Evolutionary conservation across 2,329 filamentous ascomycete genomes (phyloP).

Genomic region (Sporothrix inflata): DNA sequence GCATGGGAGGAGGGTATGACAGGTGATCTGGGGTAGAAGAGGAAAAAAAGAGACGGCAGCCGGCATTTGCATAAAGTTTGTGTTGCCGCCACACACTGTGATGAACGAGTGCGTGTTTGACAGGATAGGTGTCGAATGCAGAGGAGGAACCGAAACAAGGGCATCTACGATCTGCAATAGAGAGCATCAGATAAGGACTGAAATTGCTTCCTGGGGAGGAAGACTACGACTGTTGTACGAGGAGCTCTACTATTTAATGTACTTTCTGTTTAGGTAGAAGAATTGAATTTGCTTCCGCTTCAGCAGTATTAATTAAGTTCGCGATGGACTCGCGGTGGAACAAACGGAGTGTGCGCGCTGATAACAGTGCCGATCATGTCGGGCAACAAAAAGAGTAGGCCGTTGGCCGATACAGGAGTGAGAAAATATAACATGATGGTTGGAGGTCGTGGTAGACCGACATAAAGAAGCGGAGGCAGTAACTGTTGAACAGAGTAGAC

Average conservation of each 20-base stretch:
- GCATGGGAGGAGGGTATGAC: background rate
- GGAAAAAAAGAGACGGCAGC: background rate
- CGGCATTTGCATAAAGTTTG: slow-evolving; percentile 4
- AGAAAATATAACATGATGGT: background rate
- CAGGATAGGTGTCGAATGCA: too few species aligned
- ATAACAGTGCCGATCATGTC: background rate
- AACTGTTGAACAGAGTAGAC: too few species aligned
- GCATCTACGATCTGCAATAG: background rate
- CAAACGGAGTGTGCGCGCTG: background rate
- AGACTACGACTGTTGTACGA: too few species aligned
- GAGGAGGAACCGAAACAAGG: background rate
- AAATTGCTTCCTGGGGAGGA: too few species aligned
- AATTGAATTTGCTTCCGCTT: too few species aligned
- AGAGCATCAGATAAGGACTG: too few species aligned
- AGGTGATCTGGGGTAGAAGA: background rate
- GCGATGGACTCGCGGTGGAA: background rate
- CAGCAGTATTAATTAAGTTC: background rate
- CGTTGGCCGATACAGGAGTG: background rate
- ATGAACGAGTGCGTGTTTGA: too few species aligned
- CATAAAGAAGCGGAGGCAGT: background rate
- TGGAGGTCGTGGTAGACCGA: background rate
- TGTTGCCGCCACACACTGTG: background rate
- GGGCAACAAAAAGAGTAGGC: background rate
- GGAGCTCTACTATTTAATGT: too few species aligned
- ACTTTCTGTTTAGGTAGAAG: too few species aligned